Conservation (phyloP, 768 basidiomycete species). For the Rhodotorula diobovata region DNA sequence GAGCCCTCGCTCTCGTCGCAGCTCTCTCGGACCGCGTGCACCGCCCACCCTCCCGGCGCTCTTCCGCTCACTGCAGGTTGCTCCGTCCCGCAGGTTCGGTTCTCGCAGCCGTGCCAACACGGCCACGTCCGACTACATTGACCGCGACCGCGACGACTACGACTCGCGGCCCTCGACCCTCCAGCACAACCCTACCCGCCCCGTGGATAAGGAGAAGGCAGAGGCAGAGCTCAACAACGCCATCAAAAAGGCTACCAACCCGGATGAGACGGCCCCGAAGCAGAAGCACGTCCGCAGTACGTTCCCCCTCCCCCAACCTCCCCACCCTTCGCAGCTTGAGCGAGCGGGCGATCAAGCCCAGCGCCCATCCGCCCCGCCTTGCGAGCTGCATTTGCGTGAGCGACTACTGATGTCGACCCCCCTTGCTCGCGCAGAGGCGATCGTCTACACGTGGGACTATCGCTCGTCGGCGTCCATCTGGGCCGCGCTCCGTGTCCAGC, state of each 20-base stretch:
- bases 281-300: constrained; percentile 98
- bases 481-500: constrained; percentile 93
- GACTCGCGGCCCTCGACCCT: constrained; percentile 5
- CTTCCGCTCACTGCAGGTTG: neutral
- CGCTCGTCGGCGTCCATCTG: constrained; percentile 96
- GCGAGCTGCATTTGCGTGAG: no score
- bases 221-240: constrained; percentile 88
- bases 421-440: constrained; percentile 63
- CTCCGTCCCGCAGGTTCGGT: constrained; percentile 17
- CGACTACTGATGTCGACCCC: neutral
- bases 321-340: neutral
- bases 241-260: constrained; percentile 95
- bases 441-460: constrained; percentile 99
- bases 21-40: neutral
- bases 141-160: constrained; percentile 23
- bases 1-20: neutral
- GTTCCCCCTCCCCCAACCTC: constrained; percentile 48
- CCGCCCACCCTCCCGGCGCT: neutral
- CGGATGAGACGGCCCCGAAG: constrained; percentile 94
- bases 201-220: constrained; percentile 97
- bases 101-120: constrained; percentile 10
- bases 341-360: neutral
- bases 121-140: constrained; percentile 30
- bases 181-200: constrained; percentile 66
- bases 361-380: neutral